Base-by-base conservation (phyloP, 306 rosid species). In the Quillaja saponaria region DNA sequence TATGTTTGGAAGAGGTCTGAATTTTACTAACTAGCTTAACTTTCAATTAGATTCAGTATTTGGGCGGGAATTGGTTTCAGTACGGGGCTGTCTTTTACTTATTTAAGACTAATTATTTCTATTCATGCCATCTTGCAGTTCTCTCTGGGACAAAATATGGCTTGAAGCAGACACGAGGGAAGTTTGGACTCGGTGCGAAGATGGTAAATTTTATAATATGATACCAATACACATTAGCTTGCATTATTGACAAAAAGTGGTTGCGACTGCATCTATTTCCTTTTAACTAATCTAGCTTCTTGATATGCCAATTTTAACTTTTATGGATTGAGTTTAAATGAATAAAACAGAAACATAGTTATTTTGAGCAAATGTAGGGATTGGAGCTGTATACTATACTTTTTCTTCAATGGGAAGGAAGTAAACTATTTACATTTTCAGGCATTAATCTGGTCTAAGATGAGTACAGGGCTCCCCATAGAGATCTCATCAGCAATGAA, bases 391-490 rank as follows among this genome's bases (percentile, higher is more conserved):
- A n/a, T n/a, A n/a, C n/a, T n/a, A n/a, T n/a, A n/a, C n/a, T n/a
- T n/a, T n/a, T n/a, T n/a, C n/a, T n/a, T n/a, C n/a, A n/a, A n/a
- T n/a, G n/a, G n/a, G n/a, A n/a, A n/a, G n/a, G n/a, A n/a, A n/a
- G n/a, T n/a, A n/a, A n/a, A 48, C 39, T 75, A 45, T 64, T 61
- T 35, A 31, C 56, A 50, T 58, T 31, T 74, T 66, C 85, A 88
- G 98, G 98, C 98, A 61, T 73, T 91, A 71, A 91, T 91, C 71
- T 91, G 98, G 98, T 91, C 98, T 52, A 91, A 91, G 79, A 91
- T 91, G 98, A 91, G 98, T 73, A 88, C 98, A 0, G 95, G 98
- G 58, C 98, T 91, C 73, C 98, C 95, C 34, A 88, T 91, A 75
- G 96, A 88, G 78, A 86, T 91, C 56, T 75, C 78, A 40, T 91